Base-by-base conservation (phyloP, 2,329 filamentous ascomycete genomes). In the Neofusicoccum ribis region DNA sequence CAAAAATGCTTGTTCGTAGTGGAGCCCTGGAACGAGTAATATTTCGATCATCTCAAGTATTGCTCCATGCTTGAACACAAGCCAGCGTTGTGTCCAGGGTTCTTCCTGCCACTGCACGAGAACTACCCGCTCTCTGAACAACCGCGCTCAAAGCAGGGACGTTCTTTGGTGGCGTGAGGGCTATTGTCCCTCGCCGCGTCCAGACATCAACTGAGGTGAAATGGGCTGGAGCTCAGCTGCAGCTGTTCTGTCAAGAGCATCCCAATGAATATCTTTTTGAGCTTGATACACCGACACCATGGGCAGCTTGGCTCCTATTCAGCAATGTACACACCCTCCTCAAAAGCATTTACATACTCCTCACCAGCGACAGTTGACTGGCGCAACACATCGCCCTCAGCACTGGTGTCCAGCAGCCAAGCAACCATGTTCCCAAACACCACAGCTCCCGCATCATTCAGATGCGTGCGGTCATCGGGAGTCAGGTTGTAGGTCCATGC, bases 401-500 rank as follows among this genome's bases (percentile, higher is more conserved):
- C 36, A 31, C 51, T 54, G 15, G 5, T 54, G 31, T 54, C 51
- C 34, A 54, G 36, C 17, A 54, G 51, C 51, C 51, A 54, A 8
- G 51, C 34, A 8, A 54, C 36, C 51, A 54, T 54, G 17, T 54
- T 54, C 1, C 51, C 51, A 9, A 54, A 54, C 5, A 54, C 51
- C 9, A 20, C 34, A 12, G n/a, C 31, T 1, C 51, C 51, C 4
- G 51, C 51, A 12, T 54, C 51, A 23, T 54, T 54, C 51, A 58
- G 15, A 20, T 64, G 63, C 20, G 63, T 64, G 2, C 27, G 17
- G 44, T 64, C 63, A 14, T 51, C 51, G 8, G 27, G 15, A 0
- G 14, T 46, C 4, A 58, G 44, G 36, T 64, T 64, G 51, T 64
- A 64, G 2, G 51, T 49, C 34, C 44, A 46, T 11, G 63, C 63